Percentiles rank a stretch among this genome's conserved stretches.
Conservation (phyloP, 164 flowering plant genomes). For the Magnolia kwangsiensis region DNA sequence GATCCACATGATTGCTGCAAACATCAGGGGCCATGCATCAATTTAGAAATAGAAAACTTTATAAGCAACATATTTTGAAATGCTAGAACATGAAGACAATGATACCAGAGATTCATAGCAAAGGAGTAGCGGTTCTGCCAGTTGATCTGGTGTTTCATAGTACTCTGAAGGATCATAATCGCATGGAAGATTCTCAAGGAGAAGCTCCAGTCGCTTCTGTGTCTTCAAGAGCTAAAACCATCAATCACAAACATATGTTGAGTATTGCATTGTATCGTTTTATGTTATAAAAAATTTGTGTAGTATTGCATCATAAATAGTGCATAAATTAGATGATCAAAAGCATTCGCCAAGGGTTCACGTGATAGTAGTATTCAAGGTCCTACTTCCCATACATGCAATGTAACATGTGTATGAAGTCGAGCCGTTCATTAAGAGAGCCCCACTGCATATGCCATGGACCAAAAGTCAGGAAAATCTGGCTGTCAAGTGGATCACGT, state of each 20-base stretch:
- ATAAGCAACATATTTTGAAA: background rate
- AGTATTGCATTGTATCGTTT: background rate
- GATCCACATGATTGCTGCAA: slow-evolving; percentile 87
- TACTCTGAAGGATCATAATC: slow-evolving; percentile 68
- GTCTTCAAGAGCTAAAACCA: slow-evolving; percentile 67
- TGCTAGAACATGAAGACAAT: background rate
- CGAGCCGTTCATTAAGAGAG: too few species aligned
- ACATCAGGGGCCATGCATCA: slow-evolving; percentile 8
- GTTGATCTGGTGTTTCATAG: slow-evolving; percentile 78
- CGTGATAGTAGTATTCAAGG: too few species aligned
- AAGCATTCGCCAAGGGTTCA: too few species aligned
- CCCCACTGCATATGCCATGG: too few species aligned
- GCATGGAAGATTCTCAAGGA: slow-evolving; percentile 87
- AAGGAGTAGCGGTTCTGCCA: slow-evolving; percentile 71
- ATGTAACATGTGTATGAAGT: too few species aligned
- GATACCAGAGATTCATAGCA: slow-evolving; percentile 90
- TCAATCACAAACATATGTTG: background rate
- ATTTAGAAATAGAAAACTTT: background rate
- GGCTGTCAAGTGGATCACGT: too few species aligned
- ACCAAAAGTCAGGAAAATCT: too few species aligned
- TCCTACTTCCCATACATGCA: too few species aligned
- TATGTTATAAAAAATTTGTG: background rate
- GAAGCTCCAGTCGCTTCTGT: slow-evolving; percentile 66
- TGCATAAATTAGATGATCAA: background rate
- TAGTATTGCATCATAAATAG: background rate